A percentile compares a stretch with the other conserved stretches of the same genome.
Evolutionary conservation across 1,284 basidiomycete genomes (phyloP).

Genomic region (Moesziomyces globuligerus): DNA sequence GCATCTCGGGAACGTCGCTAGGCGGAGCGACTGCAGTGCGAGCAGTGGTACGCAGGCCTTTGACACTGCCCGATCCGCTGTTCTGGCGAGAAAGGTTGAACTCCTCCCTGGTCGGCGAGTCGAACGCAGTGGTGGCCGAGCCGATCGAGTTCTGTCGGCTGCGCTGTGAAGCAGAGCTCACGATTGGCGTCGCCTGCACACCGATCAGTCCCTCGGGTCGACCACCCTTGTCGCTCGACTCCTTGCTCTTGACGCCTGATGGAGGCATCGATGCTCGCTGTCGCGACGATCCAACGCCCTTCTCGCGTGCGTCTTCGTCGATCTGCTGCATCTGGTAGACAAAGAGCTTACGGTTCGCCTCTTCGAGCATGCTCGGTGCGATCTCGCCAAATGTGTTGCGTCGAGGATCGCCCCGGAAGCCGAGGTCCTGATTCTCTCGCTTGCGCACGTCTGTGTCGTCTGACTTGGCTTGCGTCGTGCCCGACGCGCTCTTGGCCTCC

Average conservation of each 20-base stretch:
- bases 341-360: slow-evolving; percentile 37
- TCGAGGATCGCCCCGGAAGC: slow-evolving; percentile 23
- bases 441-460: slow-evolving; percentile 29
- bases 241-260: not conserved
- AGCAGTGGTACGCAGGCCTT: slow-evolving; percentile 15
- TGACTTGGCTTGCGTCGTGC: slow-evolving; percentile 29
- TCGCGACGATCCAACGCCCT: slow-evolving; percentile 20
- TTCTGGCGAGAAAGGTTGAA: slow-evolving; percentile 12
- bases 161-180: slow-evolving; percentile 26
- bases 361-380: slow-evolving; percentile 30
- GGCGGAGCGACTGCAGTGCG: slow-evolving; percentile 40
- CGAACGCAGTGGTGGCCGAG: slow-evolving; percentile 50
- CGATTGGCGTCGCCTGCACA: not conserved
- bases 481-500: slow-evolving; percentile 16
- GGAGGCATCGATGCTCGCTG: slow-evolving; percentile 3
- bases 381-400: slow-evolving; percentile 34
- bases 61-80: slow-evolving; percentile 5
- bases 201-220: slow-evolving; percentile 2
- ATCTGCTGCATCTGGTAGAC: slow-evolving; percentile 40
- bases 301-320: slow-evolving; percentile 13
- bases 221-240: not conserved
- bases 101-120: slow-evolving; percentile 38
- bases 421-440: slow-evolving; percentile 13
- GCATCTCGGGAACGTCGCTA: slow-evolving; percentile 40
- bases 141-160: slow-evolving; percentile 46